Base-by-base conservation (phyloP, 768 basidiomycete species). In the Kwoniella shandongensis region DNA sequence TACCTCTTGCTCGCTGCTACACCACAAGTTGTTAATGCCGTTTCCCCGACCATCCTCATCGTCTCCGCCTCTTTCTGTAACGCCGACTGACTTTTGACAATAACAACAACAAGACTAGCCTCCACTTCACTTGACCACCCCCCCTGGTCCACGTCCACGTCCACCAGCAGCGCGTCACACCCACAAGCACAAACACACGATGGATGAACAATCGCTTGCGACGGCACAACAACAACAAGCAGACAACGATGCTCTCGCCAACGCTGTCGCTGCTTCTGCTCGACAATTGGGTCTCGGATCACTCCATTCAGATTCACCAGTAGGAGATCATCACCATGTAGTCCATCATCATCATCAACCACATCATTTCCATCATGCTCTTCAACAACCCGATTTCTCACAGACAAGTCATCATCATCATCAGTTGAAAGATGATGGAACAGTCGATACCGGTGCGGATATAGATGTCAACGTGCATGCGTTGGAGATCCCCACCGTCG, bases 301-400 rank as follows among this genome's bases (percentile, higher is more conserved):
- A 35, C 23, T 41, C 17, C 46, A 61, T 44, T 5, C 40, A 18
- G 47, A 55, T 13, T 32, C 23, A 2, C 27, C 26, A 23, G 8
- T 26, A 38, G 44, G 18, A 26, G 47, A 48, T 20, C 36, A 51
- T 13, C 50, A 41, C 38, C 45, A 56, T 22, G 26, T 38, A 13
- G 20, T 51, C 20, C 35, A 47, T 35, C 58, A 59, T 35, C 44
- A 52, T 18, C 58, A 53, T 25, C 42, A 46, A 22, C 36, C 51
- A n/a, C 59, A 55, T 32, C 56, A 61, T 50, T 66, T 54, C 36
- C 59, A 66, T 36, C 61, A 66, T 51, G 51, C 63, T n/a, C 50
- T 67, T 15, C 66, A 67, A 46, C 66, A 65, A 44, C 59, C 66
- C 13, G 63, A 67, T 38, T 67, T 67, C 45, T 63, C 59, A 5